These are phyloP conservation scores for Lipomyces yamadae DNA, from an alignment of 805 yeast species.

Conservation along the genomic window DNA sequence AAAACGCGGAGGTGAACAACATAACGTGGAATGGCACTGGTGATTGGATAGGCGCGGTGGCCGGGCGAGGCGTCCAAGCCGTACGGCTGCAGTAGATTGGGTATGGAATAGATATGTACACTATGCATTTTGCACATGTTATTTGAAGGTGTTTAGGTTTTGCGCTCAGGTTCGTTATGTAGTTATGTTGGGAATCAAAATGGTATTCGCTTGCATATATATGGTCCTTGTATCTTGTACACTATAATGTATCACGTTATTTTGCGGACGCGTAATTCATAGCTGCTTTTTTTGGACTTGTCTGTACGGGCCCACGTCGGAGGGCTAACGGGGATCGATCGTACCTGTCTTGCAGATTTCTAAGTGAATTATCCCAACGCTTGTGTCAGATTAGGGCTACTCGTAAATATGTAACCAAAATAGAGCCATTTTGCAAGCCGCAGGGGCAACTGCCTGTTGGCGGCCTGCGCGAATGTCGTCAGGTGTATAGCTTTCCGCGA, in stretches of 20 bases:
- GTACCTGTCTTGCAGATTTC: background rate
- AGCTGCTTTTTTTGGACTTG: background rate
- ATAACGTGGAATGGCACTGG: constrained; percentile 75
- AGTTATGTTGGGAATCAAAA: background rate
- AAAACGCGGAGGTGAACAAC: constrained; percentile 73
- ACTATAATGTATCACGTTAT: background rate
- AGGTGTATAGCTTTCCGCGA: background rate
- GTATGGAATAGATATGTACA: background rate
- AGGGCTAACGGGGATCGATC: background rate
- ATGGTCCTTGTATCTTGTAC: background rate
- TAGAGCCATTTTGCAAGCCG: background rate
- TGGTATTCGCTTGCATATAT: background rate
- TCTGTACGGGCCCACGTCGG: background rate
- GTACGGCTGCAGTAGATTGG: constrained; percentile 43
- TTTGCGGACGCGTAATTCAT: too few species aligned
- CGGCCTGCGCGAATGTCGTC: background rate
- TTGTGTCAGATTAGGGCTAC: background rate
- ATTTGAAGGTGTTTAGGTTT: background rate
- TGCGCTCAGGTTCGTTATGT: constrained; percentile 2
- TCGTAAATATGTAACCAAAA: background rate
- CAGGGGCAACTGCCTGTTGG: background rate
- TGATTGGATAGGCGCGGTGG: constrained; percentile 78
- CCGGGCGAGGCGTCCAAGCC: constrained; percentile 72
- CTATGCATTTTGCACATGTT: background rate
- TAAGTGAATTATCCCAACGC: background rate